These are phyloP conservation scores for Dioszegia aurantiaca DNA, from an alignment of 768 basidiomycete species.

Conservation along the genomic window DNA sequence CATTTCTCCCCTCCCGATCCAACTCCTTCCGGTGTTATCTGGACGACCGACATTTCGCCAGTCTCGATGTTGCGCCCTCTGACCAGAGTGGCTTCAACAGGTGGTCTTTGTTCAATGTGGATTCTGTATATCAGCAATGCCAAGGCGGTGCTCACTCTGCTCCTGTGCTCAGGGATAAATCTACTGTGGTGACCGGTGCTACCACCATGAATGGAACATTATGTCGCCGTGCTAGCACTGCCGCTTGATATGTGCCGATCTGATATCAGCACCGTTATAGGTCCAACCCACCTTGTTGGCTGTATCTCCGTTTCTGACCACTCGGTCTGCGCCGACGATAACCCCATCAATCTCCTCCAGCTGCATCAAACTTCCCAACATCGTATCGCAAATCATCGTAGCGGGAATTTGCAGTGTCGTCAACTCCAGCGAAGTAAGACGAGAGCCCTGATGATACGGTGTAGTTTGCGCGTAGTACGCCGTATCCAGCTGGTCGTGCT, in stretches of 20 bases:
- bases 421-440: constrained; percentile 85
- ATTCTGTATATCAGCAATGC: constrained; percentile 57
- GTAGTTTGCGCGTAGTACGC: constrained; percentile 93
- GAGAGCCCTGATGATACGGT: constrained; percentile 59
- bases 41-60: constrained; percentile 69
- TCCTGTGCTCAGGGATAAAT: constrained; percentile 72
- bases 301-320: constrained; percentile 91
- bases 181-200: constrained; percentile 87
- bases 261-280: constrained; percentile 23
- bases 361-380: constrained; percentile 87
- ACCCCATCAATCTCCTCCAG: constrained; percentile 85
- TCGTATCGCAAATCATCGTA: constrained; percentile 94
- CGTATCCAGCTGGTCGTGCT: constrained; percentile 68
- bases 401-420: constrained; percentile 78
- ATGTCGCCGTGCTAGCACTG: constrained; percentile 78
- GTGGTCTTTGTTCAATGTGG: constrained; percentile 87
- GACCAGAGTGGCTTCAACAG: constrained; percentile 81
- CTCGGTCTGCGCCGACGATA: constrained; percentile 81
- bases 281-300: constrained; percentile 75
- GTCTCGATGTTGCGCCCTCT: constrained; percentile 68
- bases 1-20: constrained; percentile 47
- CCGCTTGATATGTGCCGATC: constrained; percentile 95
- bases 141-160: constrained; percentile 54
- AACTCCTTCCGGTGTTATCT: constrained; percentile 68
- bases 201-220: constrained; percentile 88